phyloP scores from a whole-genome alignment of 306 rosid species.

The Vigna hirtella region DNA sequence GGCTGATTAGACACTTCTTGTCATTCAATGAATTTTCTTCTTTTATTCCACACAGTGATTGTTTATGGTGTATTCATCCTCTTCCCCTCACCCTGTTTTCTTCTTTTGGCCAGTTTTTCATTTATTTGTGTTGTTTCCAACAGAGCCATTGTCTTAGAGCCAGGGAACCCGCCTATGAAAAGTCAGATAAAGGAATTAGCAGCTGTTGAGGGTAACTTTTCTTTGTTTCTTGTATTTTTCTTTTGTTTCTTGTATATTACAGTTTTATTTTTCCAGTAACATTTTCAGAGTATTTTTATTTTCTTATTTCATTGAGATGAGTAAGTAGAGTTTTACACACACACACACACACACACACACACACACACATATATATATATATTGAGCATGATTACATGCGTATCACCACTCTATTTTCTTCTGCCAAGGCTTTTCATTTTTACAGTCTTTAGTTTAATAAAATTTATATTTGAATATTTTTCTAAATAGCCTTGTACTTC shows the following conservation, averaged over 20 bases:
- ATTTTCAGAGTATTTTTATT: conserved; percentile 18
- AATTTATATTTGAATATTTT: conserved; percentile 28
- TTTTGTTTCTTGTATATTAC: conserved; percentile 26
- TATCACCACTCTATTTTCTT: conserved; percentile 42
- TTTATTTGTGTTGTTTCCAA: conserved; percentile 45
- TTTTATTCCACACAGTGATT: conserved; percentile 16
- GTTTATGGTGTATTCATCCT: conserved; percentile 31
- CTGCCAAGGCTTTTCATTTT: conserved; percentile 36
- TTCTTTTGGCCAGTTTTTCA: conserved; percentile 29
- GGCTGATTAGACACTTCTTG: conserved; percentile 8
- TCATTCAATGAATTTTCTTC: conserved; percentile 30
- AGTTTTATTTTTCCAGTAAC: not conserved
- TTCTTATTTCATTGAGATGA: conserved; percentile 20
- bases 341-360: no score
- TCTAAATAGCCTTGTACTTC: conserved; percentile 45
- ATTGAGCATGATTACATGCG: conserved; percentile 36
- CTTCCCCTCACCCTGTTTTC: not conserved
- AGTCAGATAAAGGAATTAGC: conserved; percentile 70
- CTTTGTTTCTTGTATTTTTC: conserved; percentile 27
- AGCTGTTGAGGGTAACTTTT: conserved; percentile 75
- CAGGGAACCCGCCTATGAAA: conserved; percentile 79
- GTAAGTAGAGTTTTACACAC: conserved; percentile 1
- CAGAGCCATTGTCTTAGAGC: conserved; percentile 95
- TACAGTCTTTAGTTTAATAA: conserved; percentile 30
- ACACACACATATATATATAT: not conserved